A percentile compares a stretch with the other conserved stretches of the same genome.
phyloP scores from a whole-genome alignment of 2,329 filamentous ascomycete genomes.

The Aspergillus transmontanensis region DNA sequence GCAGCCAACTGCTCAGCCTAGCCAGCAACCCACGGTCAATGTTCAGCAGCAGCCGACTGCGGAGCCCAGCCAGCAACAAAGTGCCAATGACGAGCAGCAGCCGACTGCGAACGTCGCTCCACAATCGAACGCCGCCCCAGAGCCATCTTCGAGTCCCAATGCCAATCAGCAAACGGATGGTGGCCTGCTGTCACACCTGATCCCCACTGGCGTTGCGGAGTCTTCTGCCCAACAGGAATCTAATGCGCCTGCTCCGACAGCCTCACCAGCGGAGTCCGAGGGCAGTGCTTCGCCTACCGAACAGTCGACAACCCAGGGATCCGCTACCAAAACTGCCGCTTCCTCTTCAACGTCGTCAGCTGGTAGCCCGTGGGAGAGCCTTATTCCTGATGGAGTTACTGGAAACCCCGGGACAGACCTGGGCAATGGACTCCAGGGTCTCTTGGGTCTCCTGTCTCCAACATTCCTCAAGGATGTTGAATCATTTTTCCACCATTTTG shows the following conservation, averaged over 20 bases:
- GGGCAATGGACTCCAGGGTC: constrained; percentile 37
- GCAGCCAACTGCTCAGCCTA: background rate
- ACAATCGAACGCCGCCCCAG: constrained; percentile 10
- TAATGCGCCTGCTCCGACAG: constrained; percentile 2
- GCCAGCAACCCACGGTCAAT: background rate
- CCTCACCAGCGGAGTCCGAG: constrained; percentile 5
- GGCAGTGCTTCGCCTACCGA: background rate
- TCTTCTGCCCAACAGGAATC: background rate
- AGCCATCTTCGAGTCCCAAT: constrained; percentile 6
- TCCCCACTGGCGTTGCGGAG: background rate
- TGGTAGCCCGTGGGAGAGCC: constrained; percentile 5
- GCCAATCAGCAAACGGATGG: constrained; percentile 6
- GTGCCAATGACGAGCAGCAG: constrained; percentile 7
- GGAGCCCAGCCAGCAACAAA: constrained; percentile 3
- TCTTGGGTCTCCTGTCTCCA: constrained; percentile 31
- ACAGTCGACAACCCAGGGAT: background rate
- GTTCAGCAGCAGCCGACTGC: constrained; percentile 6
- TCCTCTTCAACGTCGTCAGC: constrained; percentile 7
- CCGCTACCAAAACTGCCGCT: constrained; percentile 7
- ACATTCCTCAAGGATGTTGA: constrained; percentile 33
- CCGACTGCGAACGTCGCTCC: constrained; percentile 3
- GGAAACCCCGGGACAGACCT: constrained; percentile 22
- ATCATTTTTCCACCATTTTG: constrained; percentile 38
- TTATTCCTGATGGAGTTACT: constrained; percentile 16
- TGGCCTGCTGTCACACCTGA: constrained; percentile 4